phyloP scores from a whole-genome alignment of 495 filamentous ascomycete genomes.

The Penicillium riverlandense region DNA sequence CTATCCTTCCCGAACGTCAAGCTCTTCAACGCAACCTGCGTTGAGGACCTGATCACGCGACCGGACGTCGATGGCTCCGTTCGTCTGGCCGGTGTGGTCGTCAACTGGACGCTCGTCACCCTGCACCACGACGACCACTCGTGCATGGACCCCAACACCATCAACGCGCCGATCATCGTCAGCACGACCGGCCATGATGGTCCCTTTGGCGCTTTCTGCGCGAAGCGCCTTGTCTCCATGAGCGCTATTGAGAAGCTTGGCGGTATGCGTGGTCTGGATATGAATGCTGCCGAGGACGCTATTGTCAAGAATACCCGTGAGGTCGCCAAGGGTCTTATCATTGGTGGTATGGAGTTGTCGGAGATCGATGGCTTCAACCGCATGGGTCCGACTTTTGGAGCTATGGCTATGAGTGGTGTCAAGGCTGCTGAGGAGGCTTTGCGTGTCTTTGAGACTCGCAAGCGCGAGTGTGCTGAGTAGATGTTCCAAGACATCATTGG shows the following conservation, averaged over 20 bases:
- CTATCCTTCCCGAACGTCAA: slow-evolving; percentile 82
- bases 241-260: slow-evolving; percentile 70
- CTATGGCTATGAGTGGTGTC: slow-evolving; percentile 77
- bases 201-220: slow-evolving; percentile 82
- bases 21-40: slow-evolving; percentile 87
- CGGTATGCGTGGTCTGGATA: slow-evolving; percentile 86
- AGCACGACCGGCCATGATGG: slow-evolving; percentile 87
- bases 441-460: slow-evolving; percentile 67
- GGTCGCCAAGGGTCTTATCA: slow-evolving; percentile 76
- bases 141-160: slow-evolving; percentile 95
- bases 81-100: slow-evolving; percentile 80
- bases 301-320: slow-evolving; percentile 87
- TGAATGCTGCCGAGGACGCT: slow-evolving; percentile 82
- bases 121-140: slow-evolving; percentile 89
- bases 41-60: slow-evolving; percentile 86
- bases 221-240: slow-evolving; percentile 81
- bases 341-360: slow-evolving; percentile 89
- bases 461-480: slow-evolving; percentile 51
- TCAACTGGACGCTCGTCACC: slow-evolving; percentile 87
- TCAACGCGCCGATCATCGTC: slow-evolving; percentile 81
- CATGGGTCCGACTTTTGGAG: slow-evolving; percentile 74
- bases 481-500: background rate
- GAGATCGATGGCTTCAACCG: slow-evolving; percentile 86
- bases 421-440: slow-evolving; percentile 84
- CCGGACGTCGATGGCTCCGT: slow-evolving; percentile 36